phyloP scores from a whole-genome alignment of 1,139 yeast species.

The Yamadazyma sp. region DNA sequence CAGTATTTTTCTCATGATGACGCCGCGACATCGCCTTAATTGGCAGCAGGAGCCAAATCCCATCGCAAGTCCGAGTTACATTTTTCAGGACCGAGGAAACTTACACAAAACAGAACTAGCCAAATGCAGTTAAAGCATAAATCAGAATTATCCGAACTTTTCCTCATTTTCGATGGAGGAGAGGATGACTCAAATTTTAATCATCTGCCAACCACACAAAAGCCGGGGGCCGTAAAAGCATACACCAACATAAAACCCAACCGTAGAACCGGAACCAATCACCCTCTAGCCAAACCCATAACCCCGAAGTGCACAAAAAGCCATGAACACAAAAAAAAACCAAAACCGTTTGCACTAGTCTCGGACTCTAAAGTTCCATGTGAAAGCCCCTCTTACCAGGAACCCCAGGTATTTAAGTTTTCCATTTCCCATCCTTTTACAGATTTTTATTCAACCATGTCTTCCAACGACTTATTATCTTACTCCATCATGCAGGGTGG shows the following conservation, averaged over 20 bases:
- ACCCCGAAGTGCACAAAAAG: conserved; percentile 1
- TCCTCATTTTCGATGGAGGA: conserved; percentile 15
- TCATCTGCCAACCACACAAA: background rate
- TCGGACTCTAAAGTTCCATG: conserved; percentile 16
- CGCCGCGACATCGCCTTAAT: background rate
- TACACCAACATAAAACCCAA: no score
- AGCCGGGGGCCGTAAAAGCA: no score
- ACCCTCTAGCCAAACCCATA: background rate
- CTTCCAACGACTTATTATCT: conserved; percentile 29
- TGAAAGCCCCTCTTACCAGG: conserved; percentile 15
- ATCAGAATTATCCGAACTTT: conserved; percentile 14
- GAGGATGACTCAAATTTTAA: conserved; percentile 4
- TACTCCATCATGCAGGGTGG: conserved; percentile 35
- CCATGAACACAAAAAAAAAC: background rate
- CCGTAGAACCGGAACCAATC: no score
- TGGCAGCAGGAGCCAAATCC: background rate
- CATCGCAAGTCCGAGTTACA: background rate
- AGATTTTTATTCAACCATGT: conserved; percentile 13
- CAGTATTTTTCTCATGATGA: no score
- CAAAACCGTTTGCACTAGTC: background rate
- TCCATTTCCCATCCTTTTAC: conserved; percentile 1
- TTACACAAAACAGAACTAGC: conserved; percentile 1
- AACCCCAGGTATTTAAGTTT: conserved; percentile 16
- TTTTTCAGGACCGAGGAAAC: conserved; percentile 1
- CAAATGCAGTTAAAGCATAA: conserved; percentile 1